phyloP scores from a whole-genome alignment of 345 rosid species.

The Alliaria petiolata region DNA sequence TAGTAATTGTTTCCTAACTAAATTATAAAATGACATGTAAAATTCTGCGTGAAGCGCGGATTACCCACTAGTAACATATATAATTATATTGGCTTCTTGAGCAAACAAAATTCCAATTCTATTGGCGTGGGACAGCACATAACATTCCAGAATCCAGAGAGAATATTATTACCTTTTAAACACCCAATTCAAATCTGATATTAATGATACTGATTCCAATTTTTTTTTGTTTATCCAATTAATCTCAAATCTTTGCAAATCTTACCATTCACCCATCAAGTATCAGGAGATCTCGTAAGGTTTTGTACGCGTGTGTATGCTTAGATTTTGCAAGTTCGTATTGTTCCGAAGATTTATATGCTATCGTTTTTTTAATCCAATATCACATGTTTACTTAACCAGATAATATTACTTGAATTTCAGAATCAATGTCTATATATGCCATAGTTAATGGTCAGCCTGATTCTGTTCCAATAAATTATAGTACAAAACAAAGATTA shows the following conservation, averaged over 20 bases:
- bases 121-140: slow-evolving; percentile 3
- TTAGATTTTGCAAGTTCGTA: background rate
- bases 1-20: too few relatives aligned
- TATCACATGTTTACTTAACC: background rate
- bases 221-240: background rate
- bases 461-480: background rate
- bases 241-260: background rate
- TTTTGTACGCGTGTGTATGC: background rate
- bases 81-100: background rate
- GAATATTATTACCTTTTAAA: background rate
- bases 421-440: too few relatives aligned
- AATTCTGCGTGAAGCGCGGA: too few relatives aligned
- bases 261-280: background rate
- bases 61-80: too few relatives aligned
- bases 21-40: too few relatives aligned
- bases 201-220: background rate
- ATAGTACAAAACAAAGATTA: background rate
- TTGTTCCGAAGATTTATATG: too few relatives aligned
- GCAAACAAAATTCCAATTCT: background rate
- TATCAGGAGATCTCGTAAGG: background rate
- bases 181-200: background rate
- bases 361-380: too few relatives aligned
- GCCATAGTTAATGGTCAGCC: background rate
- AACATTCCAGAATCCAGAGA: background rate
- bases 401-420: background rate